A percentile compares a stretch with the other conserved stretches of the same genome.
These are phyloP conservation scores for Monotropa hypopitys DNA, from an alignment of 179 eudicot genomes.

Conservation along the genomic window DNA sequence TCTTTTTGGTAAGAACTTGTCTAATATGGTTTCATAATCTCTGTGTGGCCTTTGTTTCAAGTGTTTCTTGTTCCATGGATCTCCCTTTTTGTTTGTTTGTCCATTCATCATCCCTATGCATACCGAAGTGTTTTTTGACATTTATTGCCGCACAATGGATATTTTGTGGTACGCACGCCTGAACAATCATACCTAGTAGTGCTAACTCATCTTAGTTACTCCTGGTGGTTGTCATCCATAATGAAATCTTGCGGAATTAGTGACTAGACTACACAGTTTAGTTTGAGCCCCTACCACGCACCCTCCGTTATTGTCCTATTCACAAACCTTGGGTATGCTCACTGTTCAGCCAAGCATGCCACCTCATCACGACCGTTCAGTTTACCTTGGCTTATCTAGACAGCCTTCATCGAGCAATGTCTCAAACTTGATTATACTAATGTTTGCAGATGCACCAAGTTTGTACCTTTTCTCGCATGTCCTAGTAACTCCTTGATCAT, in stretches of 20 bases:
- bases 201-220: neutral
- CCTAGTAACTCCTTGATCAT: neutral
- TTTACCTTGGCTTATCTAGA: neutral
- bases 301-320: neutral
- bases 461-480: neutral
- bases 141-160: neutral
- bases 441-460: neutral
- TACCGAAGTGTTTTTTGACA: neutral
- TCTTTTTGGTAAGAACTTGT: neutral
- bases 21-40: neutral
- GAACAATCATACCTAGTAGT: neutral
- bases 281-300: neutral
- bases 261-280: neutral
- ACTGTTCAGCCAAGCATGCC: neutral
- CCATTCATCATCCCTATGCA: neutral
- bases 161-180: neutral
- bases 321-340: neutral
- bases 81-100: neutral
- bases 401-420: neutral
- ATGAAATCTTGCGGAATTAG: neutral
- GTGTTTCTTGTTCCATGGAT: neutral
- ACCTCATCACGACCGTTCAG: neutral
- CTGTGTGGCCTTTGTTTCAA: neutral
- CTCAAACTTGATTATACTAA: neutral
- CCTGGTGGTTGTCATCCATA: neutral